Conservation (phyloP, 129 eudicot genomes). For the Centella asiatica region DNA sequence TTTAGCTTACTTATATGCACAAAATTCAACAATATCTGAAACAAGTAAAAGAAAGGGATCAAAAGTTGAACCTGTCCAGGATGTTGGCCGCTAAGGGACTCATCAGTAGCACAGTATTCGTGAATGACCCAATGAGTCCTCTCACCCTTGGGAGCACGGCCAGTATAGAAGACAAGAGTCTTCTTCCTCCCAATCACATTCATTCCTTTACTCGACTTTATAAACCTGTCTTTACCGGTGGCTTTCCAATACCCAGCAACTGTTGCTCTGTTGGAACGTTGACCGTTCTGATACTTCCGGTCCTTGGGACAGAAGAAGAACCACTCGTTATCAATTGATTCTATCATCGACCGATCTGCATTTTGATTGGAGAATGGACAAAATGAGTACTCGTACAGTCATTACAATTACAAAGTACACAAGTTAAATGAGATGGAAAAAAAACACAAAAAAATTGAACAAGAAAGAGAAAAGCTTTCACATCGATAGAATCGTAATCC, state of each 20-base stretch:
- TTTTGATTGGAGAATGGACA: not conserved
- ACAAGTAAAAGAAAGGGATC: not conserved
- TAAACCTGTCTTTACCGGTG: conserved; percentile 70
- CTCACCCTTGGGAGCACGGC: conserved; percentile 82
- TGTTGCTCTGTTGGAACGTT: conserved; percentile 67
- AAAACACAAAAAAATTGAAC: not conserved
- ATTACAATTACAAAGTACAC: no score
- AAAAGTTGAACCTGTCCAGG: conserved; percentile 72
- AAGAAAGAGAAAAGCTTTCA: not conserved
- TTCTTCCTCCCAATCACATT: conserved; percentile 66
- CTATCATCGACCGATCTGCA: conserved; percentile 57
- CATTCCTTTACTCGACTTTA: conserved; percentile 41
- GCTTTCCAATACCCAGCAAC: conserved; percentile 85
- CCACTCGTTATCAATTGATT: conserved; percentile 69
- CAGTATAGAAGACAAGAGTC: conserved; percentile 67
- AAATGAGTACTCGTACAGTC: no score
- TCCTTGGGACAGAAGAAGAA: conserved; percentile 85
- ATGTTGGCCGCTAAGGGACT: conserved; percentile 64
- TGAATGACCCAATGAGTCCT: conserved; percentile 84
- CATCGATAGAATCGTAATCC: no score
- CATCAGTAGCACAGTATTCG: conserved; percentile 64
- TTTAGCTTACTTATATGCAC: not conserved
- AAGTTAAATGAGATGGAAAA: no score
- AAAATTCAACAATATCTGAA: not conserved
- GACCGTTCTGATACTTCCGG: conserved; percentile 76